These are phyloP conservation scores for Leishmania turanica DNA, from an alignment of 208 protist genomes.

Conservation along the genomic window DNA sequence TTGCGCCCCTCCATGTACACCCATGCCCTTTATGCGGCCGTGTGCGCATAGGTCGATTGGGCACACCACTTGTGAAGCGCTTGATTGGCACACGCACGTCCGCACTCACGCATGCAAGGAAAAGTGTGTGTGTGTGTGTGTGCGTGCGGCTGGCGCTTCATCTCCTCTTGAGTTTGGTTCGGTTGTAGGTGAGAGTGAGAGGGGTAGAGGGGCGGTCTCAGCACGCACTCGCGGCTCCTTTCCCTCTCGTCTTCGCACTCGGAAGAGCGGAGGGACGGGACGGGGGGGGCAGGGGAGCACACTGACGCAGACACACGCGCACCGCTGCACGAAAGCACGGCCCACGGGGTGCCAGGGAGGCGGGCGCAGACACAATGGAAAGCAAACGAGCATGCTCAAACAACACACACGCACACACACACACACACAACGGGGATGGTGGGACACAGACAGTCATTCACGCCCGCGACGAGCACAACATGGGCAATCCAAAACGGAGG, in stretches of 20 bases:
- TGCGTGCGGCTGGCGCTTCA: background rate
- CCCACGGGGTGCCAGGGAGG: background rate
- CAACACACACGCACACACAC: background rate
- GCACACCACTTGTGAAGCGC: too few relatives aligned
- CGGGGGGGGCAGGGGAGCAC: background rate
- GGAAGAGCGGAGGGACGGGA: background rate
- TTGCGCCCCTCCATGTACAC: background rate
- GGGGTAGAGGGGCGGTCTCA: background rate
- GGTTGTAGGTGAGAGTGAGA: background rate
- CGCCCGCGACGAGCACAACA: background rate
- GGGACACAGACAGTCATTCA: background rate
- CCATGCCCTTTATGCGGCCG: background rate
- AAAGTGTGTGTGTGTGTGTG: background rate
- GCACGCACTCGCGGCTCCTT: too few relatives aligned
- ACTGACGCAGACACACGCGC: background rate
- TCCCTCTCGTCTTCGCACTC: background rate
- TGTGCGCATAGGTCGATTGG: too few relatives aligned
- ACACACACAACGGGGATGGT: background rate
- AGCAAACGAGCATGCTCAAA: conserved; percentile 4
- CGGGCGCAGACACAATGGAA: background rate
- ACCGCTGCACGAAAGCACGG: too few relatives aligned
- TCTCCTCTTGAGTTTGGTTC: background rate
- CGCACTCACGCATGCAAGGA: background rate
- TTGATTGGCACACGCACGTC: background rate
- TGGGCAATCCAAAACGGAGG: too few relatives aligned